phyloP scores from a whole-genome alignment of 441 rosid species.

The Melastoma candidum region DNA sequence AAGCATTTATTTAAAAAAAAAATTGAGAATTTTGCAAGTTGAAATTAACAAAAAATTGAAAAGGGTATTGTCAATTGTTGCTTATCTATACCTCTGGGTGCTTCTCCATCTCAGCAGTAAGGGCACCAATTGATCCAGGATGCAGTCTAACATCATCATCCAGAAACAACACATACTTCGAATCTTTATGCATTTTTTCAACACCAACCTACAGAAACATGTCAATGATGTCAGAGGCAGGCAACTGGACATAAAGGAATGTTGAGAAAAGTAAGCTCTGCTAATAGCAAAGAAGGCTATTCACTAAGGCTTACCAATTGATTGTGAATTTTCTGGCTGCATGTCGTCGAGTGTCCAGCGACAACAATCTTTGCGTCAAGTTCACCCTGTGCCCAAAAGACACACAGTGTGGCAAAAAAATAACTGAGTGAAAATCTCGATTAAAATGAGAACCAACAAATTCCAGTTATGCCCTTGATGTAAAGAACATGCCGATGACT shows the following conservation, averaged over 20 bases:
- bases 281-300: too few relatives aligned
- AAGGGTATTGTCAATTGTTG: neutral
- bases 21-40: neutral
- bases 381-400: slow-evolving; percentile 41
- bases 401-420: slow-evolving; percentile 4
- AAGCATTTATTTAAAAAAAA: too few relatives aligned
- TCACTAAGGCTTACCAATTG: slow-evolving; percentile 55
- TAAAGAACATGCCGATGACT: too few relatives aligned
- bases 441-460: too few relatives aligned
- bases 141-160: slow-evolving; percentile 98
- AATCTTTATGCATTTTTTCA: slow-evolving; percentile 84
- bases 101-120: slow-evolving; percentile 88
- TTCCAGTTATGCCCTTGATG: too few relatives aligned
- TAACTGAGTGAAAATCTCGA: neutral
- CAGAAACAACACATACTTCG: slow-evolving; percentile 84
- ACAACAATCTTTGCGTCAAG: slow-evolving; percentile 71
- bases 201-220: slow-evolving; percentile 68
- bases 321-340: slow-evolving; percentile 99
- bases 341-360: slow-evolving; percentile 89
- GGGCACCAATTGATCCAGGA: slow-evolving; percentile 98
- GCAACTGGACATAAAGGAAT: too few relatives aligned
- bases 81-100: slow-evolving; percentile 62
- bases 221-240: too few relatives aligned
- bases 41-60: neutral
- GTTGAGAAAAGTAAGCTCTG: neutral